Evolutionary conservation across 139 green algal species (phyloP).

Genomic region (Chlorokybus atmophyticus): DNA sequence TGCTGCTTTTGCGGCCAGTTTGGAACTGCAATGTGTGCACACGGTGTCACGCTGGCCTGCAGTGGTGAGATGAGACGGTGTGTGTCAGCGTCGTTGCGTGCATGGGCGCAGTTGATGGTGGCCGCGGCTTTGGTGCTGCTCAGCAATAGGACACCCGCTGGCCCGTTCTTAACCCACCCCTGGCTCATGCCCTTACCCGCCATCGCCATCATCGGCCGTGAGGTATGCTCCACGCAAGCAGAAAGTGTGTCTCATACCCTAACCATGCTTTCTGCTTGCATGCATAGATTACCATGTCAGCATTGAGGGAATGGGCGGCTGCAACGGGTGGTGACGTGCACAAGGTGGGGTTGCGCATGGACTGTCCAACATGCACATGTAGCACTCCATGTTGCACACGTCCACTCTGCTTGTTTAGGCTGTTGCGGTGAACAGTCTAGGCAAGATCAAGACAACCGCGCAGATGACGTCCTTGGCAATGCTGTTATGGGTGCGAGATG

Average conservation of each 20-base stretch:
- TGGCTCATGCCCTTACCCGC: conserved; percentile 15
- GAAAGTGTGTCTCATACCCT: too few relatives aligned
- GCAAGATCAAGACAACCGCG: conserved; percentile 78
- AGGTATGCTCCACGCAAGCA: too few relatives aligned
- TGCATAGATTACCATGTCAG: conserved; percentile 80
- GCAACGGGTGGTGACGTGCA: conserved; percentile 48
- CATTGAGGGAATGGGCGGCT: conserved; percentile 85
- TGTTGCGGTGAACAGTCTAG: conserved; percentile 65
- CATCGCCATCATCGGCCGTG: conserved; percentile 62
- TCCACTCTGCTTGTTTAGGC: too few relatives aligned
- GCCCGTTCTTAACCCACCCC: not conserved
- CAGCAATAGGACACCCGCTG: conserved; percentile 38
- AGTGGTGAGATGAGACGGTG: too few relatives aligned
- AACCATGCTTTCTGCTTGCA: too few relatives aligned
- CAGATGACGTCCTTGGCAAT: conserved; percentile 25
- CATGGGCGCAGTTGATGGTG: conserved; percentile 37
- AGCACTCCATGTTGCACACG: too few relatives aligned
- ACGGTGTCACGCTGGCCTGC: too few relatives aligned
- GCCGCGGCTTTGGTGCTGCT: conserved; percentile 66
- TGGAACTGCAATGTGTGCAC: too few relatives aligned
- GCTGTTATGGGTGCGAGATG: conserved; percentile 9
- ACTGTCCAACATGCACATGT: too few relatives aligned
- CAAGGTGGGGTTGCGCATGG: too few relatives aligned
- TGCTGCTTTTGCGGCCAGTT: too few relatives aligned
- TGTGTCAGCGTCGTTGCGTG: too few relatives aligned